Base-by-base conservation (phyloP, 371 early-diverging fungal species). In the Lichtheimia corymbifera region DNA sequence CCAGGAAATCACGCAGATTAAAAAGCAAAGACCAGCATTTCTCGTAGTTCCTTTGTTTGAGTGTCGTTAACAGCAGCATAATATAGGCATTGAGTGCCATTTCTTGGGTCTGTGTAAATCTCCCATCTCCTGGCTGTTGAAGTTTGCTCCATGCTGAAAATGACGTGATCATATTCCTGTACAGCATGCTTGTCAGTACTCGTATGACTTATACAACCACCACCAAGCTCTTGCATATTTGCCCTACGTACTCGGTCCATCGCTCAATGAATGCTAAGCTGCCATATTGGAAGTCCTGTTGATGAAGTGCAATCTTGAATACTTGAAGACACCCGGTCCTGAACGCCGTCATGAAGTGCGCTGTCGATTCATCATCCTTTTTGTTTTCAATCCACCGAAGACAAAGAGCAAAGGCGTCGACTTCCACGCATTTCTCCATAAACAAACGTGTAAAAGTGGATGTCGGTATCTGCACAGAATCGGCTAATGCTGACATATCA, bases 391-490 rank as follows among this genome's bases (percentile, higher is more conserved):
- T 50, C 9, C 77, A 65, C 2, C 66, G 55, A 4, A 86, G 62
- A 42, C 78, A 83, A 0, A 84, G 65, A 0, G 76, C 73, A 30
- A 86, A 75, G 0, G 79, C 76, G 28, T 86, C 86, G 22, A 74
- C 68, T 63, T 86, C 86, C 28, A 86, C 81, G 27, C 83, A 80
- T 55, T 86, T 86, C 65, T 78, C 75, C 65, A 83, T 80, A 35
- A 86, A 56, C 0, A 83, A 53, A 5, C 68, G 59, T 2, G 66
- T 63, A 17, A 76, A 68, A 2, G 67, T 30, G 15, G 45, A n/a
- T 1, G 66, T 55, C 0, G 70, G 64, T 4, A 81, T 72, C 14
- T 70, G 61, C 14, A 73, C 62, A 3, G 72, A 61, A 47, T 76
- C 67, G 4, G 75, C 76, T 17, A 74, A 45, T 3, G 63, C 59